Evolutionary conservation across 1,284 basidiomycete genomes (phyloP).

Genomic region (Trametes versicolor): DNA sequence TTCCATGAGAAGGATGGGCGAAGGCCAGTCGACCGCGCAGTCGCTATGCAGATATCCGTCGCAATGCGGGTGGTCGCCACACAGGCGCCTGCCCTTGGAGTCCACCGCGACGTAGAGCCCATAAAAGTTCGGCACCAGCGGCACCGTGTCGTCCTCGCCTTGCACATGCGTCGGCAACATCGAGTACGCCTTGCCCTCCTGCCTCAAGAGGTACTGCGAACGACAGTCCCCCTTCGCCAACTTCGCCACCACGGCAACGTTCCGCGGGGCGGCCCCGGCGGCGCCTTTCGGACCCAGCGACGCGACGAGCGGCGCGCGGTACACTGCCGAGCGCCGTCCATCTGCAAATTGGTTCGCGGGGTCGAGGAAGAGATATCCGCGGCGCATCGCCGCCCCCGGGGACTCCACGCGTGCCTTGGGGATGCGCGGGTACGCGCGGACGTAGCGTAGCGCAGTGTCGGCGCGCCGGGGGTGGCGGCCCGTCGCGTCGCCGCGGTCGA

Average conservation of each 20-base stretch:
- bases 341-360: slow-evolving; percentile 42
- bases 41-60: slow-evolving; percentile 23
- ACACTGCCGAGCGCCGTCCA: slow-evolving; percentile 47
- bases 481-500: slow-evolving; percentile 34
- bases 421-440: slow-evolving; percentile 35
- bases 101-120: slow-evolving; percentile 55
- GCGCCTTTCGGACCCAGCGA: slow-evolving; percentile 36
- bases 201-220: slow-evolving; percentile 40
- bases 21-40: slow-evolving; percentile 41
- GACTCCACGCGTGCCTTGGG: slow-evolving; percentile 1
- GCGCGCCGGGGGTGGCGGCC: slow-evolving; percentile 5
- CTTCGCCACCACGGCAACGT: slow-evolving; percentile 47
- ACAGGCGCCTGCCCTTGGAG: slow-evolving; percentile 17
- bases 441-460: slow-evolving; percentile 33
- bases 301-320: slow-evolving; percentile 43
- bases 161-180: slow-evolving; percentile 44
- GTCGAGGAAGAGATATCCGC: slow-evolving; percentile 39
- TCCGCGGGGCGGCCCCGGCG: slow-evolving; percentile 28
- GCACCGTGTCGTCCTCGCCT: slow-evolving; percentile 42
- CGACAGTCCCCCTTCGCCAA: slow-evolving; percentile 29
- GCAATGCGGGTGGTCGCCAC: slow-evolving; percentile 16
- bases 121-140: slow-evolving; percentile 62
- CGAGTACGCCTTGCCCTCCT: slow-evolving; percentile 57
- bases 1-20: slow-evolving; percentile 60
- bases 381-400: slow-evolving; percentile 5